Base-by-base conservation (phyloP, 148 eudicot species). In the Spergularia marina region DNA sequence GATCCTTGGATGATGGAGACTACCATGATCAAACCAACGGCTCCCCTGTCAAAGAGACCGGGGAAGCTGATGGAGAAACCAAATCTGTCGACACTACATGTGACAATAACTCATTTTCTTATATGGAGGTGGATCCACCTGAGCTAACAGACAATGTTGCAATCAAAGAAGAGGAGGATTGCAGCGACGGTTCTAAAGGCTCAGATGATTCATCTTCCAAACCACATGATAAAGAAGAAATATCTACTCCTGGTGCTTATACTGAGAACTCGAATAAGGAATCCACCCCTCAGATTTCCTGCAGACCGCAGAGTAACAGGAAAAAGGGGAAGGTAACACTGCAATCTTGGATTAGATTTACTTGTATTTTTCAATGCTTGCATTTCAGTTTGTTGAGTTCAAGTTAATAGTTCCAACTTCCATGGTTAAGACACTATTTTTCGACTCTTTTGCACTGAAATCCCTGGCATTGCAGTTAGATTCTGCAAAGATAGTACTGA, bases 81-180 rank as follows among this genome's bases (percentile, higher is more conserved):
- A 92, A 92, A 92, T 92, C 83, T 77, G 93, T 82, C 89, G 90
- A 92, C 61, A 90, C 81, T 73, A 89, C 90, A 56, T 52, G 79
- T 81, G 70, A 53, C 10, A 65, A 82, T 30, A 30, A 30, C 74
- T 74, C 83, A 68, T 77, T 71, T 68, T 73, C 78, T 70, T 80
- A 85, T 18, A 76, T 60, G 83, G 79, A 63, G 68, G 79, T 40
- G 41, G 84, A 79, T 74, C 87, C 76, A 49, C 78, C 77, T 23
- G 83, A 79, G 67, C 51, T 68, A 72, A 68, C 70, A 17, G 71
- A 40, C 11, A 82, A 76, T 47, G 75, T 41, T 68, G 66, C 39
- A 60, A 53, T 77, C 62, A 85, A 84, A 68, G 91, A 79, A 55
- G 89, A 84, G 78, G 85, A 73, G 49, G 79, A 83, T 62, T 65